These are phyloP conservation scores for Fusarium mexicanum DNA, from an alignment of 2,329 filamentous ascomycete genomes.

Conservation along the genomic window DNA sequence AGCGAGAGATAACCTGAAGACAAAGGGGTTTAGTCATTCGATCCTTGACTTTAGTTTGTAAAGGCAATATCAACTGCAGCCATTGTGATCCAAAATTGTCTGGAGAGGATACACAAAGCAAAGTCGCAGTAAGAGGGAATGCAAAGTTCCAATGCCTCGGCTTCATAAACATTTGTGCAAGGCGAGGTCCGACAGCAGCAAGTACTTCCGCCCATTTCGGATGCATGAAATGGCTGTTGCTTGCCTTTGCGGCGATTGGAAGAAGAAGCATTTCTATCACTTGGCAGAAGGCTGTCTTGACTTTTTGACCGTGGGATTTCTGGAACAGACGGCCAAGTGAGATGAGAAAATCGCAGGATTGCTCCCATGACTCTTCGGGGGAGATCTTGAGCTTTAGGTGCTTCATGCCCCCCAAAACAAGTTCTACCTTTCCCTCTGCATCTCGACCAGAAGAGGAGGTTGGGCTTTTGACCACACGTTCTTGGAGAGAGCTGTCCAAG, in stretches of 20 bases:
- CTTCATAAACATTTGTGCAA: slow-evolving; percentile 88
- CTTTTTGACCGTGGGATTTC: slow-evolving; percentile 83
- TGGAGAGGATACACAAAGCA: slow-evolving; percentile 87
- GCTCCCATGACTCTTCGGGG: slow-evolving; percentile 80
- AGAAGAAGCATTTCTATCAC: slow-evolving; percentile 87
- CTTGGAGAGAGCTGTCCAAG: slow-evolving; percentile 79
- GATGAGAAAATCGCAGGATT: slow-evolving; percentile 88
- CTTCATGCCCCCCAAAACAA: slow-evolving; percentile 91
- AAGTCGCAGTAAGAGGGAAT: slow-evolving; percentile 86
- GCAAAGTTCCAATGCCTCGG: slow-evolving; percentile 91
- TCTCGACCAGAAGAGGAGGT: slow-evolving; percentile 67
- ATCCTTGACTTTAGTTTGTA: slow-evolving; percentile 87
- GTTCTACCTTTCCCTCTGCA: slow-evolving; percentile 82
- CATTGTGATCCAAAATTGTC: slow-evolving; percentile 88
- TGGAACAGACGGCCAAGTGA: slow-evolving; percentile 84
- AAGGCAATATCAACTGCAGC: slow-evolving; percentile 80
- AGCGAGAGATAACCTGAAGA: slow-evolving; percentile 86
- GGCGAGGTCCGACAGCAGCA: slow-evolving; percentile 77
- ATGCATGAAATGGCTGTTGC: slow-evolving; percentile 77
- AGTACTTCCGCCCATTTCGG: slow-evolving; percentile 90
- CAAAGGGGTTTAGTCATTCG: slow-evolving; percentile 80
- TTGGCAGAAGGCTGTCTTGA: slow-evolving; percentile 96
- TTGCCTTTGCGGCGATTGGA: slow-evolving; percentile 84
- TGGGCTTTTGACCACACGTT: slow-evolving; percentile 76
- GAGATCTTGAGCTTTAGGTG: slow-evolving; percentile 81